Base-by-base conservation (phyloP, 768 basidiomycete genomes). In the Termitomyces sp. region DNA sequence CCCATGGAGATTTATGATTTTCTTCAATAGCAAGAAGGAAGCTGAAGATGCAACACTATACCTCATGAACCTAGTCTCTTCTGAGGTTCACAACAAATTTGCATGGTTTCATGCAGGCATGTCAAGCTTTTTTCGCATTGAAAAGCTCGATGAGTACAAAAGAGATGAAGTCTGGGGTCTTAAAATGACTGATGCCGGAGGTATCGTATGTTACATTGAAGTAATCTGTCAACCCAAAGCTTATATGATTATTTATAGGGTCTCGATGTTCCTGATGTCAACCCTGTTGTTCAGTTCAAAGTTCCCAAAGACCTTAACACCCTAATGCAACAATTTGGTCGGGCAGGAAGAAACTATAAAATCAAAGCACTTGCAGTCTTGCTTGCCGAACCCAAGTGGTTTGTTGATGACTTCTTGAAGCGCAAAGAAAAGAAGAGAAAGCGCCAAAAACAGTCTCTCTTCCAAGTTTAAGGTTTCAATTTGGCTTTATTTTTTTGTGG, bases 61-160 rank as follows among this genome's bases (percentile, higher is more conserved):
- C 23, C 16, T 38, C 15, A n/a, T 31, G 49, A 33, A 32, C 6
- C 20, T 10, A 7, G 7, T 55, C 2, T 38, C 56, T 46, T 48
- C n/a, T 7, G 22, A 54, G 29, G 27, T 53, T 6, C 22, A n/a
- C 33, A 23, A 47, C 41, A 48, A n/a, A 44, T 56, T 10, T 22
- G n/a, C 20, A 13, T 66, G 63, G 60, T 66, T 64, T 32, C 61
- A 64, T 42, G 53, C 62, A 3, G 57, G 52, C 5, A 63, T 64
- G 61, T 51, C 36, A 9, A 36, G 31, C 2, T 39, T 50, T 3
- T 61, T 59, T 49, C 35, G 46, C 6, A 38, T 15, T 1, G 57
- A 60, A 16, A 39, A 20, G 20, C 57, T 63, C 11, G 7, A 42
- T 6, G 36, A 43, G 5, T 40, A 60, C 18, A 7, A 32, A 33